Conservation (phyloP, 2,329 filamentous ascomycete species). For the Epicoccum sorghinum region DNA sequence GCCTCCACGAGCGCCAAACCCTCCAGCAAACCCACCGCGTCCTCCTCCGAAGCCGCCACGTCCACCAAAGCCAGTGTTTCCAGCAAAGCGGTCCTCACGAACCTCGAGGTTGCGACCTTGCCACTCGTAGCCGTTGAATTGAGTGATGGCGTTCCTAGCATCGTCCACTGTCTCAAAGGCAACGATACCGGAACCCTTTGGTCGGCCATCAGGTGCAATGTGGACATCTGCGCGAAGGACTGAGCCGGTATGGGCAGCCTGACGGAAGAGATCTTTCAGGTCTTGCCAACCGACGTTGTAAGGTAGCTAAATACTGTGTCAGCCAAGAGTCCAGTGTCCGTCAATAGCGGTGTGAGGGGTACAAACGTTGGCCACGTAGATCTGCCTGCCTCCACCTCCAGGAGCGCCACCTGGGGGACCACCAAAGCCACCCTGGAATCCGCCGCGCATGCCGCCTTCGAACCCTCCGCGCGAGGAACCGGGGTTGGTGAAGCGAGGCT, state of each 20-base stretch:
- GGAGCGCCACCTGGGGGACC: constrained; percentile 64
- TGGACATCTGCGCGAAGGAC: constrained; percentile 97
- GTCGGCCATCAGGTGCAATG: constrained; percentile 85
- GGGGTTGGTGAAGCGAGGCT: constrained; percentile 90
- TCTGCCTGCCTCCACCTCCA: constrained; percentile 77
- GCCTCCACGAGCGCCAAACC: constrained; percentile 53
- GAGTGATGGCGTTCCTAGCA: constrained; percentile 91
- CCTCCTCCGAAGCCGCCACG: constrained; percentile 61
- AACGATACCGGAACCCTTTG: constrained; percentile 96
- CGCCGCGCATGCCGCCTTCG: constrained; percentile 51
- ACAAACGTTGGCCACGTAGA: constrained; percentile 98
- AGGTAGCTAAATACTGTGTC: constrained; percentile 71
- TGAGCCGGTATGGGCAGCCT: constrained; percentile 63
- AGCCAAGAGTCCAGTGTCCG: constrained; percentile 39
- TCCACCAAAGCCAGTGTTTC: constrained; percentile 53
- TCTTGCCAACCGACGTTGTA: constrained; percentile 99
- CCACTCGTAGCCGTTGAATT: constrained; percentile 99
- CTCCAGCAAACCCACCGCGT: constrained; percentile 62
- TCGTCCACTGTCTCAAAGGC: constrained; percentile 95
- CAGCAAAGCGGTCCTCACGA: constrained; percentile 92
- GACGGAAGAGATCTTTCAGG: constrained; percentile 96
- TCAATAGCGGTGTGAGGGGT: constrained; percentile 40
- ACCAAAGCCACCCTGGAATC: constrained; percentile 54
- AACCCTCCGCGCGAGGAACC: constrained; percentile 60
- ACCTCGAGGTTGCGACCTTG: constrained; percentile 93